Evolutionary conservation across 805 yeast species (phyloP).

Genomic region (Yarrowia sp.): DNA sequence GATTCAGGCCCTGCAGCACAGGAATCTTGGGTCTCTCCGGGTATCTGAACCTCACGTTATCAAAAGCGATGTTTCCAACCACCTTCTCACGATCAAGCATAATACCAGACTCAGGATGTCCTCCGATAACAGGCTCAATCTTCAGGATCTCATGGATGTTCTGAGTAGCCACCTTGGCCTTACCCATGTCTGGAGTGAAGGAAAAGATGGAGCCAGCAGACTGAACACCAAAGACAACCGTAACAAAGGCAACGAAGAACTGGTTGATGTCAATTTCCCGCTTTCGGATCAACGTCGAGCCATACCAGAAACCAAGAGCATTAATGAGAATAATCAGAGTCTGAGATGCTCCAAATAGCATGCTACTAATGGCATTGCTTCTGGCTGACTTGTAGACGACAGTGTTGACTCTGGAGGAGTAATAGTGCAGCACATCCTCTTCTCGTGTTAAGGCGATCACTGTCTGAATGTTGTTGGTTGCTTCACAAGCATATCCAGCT

Average conservation of each 20-base stretch:
- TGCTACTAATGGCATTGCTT: slow-evolving; percentile 37
- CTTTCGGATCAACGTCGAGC: slow-evolving; percentile 40
- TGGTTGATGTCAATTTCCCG: slow-evolving; percentile 36
- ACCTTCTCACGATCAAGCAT: slow-evolving; percentile 37
- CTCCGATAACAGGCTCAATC: slow-evolving; percentile 37
- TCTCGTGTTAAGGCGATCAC: slow-evolving; percentile 45
- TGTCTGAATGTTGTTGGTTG: slow-evolving; percentile 43
- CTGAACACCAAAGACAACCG: slow-evolving; percentile 45
- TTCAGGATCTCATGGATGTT: slow-evolving; percentile 40
- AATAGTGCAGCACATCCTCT: slow-evolving; percentile 40
- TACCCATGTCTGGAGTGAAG: slow-evolving; percentile 46
- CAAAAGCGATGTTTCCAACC: slow-evolving; percentile 56
- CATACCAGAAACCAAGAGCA: slow-evolving; percentile 47
- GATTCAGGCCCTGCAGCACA: slow-evolving; percentile 51
- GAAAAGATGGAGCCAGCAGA: slow-evolving; percentile 44
- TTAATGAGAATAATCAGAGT: slow-evolving; percentile 44
- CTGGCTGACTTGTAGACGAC: slow-evolving; percentile 37
- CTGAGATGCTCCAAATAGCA: slow-evolving; percentile 43
- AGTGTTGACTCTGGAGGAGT: slow-evolving; percentile 34
- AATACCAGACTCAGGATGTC: slow-evolving; percentile 15
- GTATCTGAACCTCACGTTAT: slow-evolving; percentile 62
- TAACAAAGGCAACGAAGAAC: slow-evolving; percentile 43
- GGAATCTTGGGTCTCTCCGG: slow-evolving; percentile 53
- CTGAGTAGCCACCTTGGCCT: slow-evolving; percentile 42
- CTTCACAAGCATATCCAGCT: slow-evolving; percentile 44